Percentiles rank a stretch among this genome's conserved stretches.
phyloP scores from a whole-genome alignment of 352 stramenopile species.

The Phytophthora brassicae region DNA sequence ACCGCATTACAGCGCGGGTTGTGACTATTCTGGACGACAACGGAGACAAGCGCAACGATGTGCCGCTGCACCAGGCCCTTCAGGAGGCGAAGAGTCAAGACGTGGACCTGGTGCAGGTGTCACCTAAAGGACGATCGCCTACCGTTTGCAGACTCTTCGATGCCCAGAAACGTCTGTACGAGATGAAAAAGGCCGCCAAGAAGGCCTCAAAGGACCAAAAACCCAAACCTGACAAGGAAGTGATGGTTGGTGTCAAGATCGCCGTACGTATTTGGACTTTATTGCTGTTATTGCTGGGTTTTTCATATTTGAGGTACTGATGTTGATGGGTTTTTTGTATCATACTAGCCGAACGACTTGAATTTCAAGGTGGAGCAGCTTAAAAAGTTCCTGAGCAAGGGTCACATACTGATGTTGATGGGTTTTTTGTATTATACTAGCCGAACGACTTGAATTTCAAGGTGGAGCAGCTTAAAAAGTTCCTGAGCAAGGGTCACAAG shows the following conservation, averaged over 20 bases:
- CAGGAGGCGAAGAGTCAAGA: slow-evolving; percentile 43
- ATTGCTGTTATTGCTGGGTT: no score
- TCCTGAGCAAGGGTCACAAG: slow-evolving; percentile 77
- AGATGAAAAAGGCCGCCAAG: slow-evolving; percentile 68
- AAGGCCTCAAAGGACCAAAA: slow-evolving; percentile 61
- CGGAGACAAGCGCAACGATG: slow-evolving; percentile 46
- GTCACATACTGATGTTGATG: slow-evolving; percentile 35
- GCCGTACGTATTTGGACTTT: no score
- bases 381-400: slow-evolving; percentile 67
- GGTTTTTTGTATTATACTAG: slow-evolving; percentile 24
- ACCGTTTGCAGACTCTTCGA: slow-evolving; percentile 72
- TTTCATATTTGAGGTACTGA: no score
- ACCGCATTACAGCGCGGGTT: slow-evolving; percentile 49
- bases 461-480: slow-evolving; percentile 64
- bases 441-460: slow-evolving; percentile 72
- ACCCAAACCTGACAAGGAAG: slow-evolving; percentile 72
- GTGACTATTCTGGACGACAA: slow-evolving; percentile 63
- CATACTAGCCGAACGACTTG: slow-evolving; percentile 56
- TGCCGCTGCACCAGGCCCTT: slow-evolving; percentile 59
- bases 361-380: slow-evolving; percentile 72
- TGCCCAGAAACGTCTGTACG: slow-evolving; percentile 72
- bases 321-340: background rate
- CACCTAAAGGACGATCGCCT: slow-evolving; percentile 32
- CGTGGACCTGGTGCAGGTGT: slow-evolving; percentile 81
- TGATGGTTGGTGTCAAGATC: slow-evolving; percentile 71